Base-by-base conservation (phyloP, 495 filamentous ascomycete genomes). In the Amphirosellinia nigrospora region DNA sequence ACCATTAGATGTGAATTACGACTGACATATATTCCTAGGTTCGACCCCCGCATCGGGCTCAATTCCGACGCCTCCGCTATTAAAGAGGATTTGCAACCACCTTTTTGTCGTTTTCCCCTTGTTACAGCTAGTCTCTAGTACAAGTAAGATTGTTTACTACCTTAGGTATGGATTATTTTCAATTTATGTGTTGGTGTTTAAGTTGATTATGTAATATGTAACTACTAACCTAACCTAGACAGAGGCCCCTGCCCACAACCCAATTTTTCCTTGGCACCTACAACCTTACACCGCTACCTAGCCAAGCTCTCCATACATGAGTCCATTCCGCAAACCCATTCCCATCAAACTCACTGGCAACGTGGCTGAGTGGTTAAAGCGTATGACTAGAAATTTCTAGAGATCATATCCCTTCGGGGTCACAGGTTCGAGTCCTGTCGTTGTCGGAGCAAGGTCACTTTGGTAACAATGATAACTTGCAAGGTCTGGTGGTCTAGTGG, bases 11-110 rank as follows among this genome's bases (percentile, higher is more conserved):
- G 21, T 53, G 53, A 32, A 58, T 38, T 9, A n/a, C n/a, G 58
- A 41, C 58, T 61, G 16, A 60, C 56, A 59, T 21, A 21, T 39
- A n/a, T 38, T 1, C 0, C 4, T 38, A 72, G 77, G 77, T 78
- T 80, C 77, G 79, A 79, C 79, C 79, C 79, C 77, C 79, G 79
- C 79, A 75, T 79, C 67, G 75, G 78, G 77, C 78, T 80, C 74
- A 79, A 79, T 79, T 79, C 77, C 77, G 72, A 77, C 75, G 75
- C 72, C 69, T 72, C 66, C 61, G 56, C 62, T n/a, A 64, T 66
- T 23, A 7, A 68, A 61, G 63, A 59, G 72, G 70, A 74, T 50
- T 26, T 60, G 68, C 70, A 74, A 69, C 68, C 64, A 9, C 19
- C 34, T 46, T 63, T 68, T 68, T 71, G 66, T 26, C 7, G 19